A percentile compares a stretch with the other conserved stretches of the same genome.
These are phyloP conservation scores for Ophiostoma australiae DNA, from an alignment of 2,329 filamentous ascomycete genomes.

Conservation along the genomic window DNA sequence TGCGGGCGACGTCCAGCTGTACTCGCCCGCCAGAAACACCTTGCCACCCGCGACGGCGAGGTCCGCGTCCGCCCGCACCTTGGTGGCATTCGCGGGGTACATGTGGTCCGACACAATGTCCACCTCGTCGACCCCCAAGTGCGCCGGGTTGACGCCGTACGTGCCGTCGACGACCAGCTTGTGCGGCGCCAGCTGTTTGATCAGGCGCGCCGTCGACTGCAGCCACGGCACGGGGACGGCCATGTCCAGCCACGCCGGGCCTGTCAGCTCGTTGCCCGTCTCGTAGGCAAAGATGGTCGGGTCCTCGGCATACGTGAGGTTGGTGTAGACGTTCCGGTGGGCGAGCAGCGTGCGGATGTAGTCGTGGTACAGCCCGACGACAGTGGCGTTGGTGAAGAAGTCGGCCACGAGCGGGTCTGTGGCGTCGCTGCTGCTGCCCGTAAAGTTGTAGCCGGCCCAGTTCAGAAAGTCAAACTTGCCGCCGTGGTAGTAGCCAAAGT, in stretches of 20 bases:
- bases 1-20: conserved; percentile 5
- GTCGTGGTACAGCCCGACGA: not conserved
- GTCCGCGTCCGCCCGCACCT: not conserved
- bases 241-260: not conserved
- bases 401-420: not conserved
- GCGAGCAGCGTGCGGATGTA: not conserved
- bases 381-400: not conserved
- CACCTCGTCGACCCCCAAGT: not conserved
- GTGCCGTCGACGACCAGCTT: conserved; percentile 7
- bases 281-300: not conserved
- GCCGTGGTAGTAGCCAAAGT: conserved; percentile 6
- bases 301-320: conserved; percentile 1
- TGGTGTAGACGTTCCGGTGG: not conserved
- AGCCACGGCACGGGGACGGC: not conserved
- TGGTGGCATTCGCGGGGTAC: not conserved
- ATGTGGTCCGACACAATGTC: conserved; percentile 3
- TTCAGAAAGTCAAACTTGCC: not conserved
- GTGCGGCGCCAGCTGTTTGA: not conserved
- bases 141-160: not conserved
- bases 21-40: conserved; percentile 5
- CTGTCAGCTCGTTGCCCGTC: conserved; percentile 2
- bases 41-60: not conserved
- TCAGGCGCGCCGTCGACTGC: not conserved
- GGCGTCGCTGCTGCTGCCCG: not conserved
- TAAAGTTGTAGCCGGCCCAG: not conserved